Percentiles rank a stretch among this genome's conserved stretches.
Evolutionary conservation across 2,329 filamentous ascomycete genomes (phyloP).

Genomic region (Diplodia sapinea): DNA sequence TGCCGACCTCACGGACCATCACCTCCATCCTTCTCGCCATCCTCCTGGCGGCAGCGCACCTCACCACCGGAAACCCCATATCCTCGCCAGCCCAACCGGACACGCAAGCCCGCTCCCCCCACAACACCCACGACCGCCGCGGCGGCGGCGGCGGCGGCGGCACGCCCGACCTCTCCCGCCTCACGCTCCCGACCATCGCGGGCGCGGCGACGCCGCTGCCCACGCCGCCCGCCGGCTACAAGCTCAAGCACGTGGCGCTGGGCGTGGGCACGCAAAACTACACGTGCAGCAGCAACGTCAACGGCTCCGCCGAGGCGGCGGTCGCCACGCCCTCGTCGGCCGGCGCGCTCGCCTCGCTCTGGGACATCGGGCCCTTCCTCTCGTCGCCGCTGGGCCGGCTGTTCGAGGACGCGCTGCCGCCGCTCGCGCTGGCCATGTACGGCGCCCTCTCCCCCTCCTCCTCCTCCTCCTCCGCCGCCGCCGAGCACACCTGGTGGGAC

Average conservation of each 20-base stretch:
- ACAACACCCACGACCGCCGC: neutral
- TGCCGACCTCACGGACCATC: neutral
- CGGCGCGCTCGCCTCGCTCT: constrained; percentile 35
- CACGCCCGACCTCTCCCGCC: constrained; percentile 6
- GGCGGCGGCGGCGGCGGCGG: too few relatives aligned
- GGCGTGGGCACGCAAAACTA: constrained; percentile 58
- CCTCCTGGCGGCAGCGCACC: constrained; percentile 11
- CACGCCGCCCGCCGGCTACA: constrained; percentile 38
- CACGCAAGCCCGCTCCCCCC: neutral
- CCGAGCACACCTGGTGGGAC: neutral
- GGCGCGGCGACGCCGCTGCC: constrained; percentile 47
- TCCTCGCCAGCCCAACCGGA: neutral
- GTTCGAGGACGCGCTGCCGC: constrained; percentile 14
- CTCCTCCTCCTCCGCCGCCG: too few relatives aligned
- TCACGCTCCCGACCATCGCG: constrained; percentile 40
- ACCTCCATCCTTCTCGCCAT: constrained; percentile 9
- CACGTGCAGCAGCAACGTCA: constrained; percentile 15
- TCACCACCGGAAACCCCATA: constrained; percentile 3
- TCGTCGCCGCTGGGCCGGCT: constrained; percentile 10
- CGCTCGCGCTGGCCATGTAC: constrained; percentile 24
- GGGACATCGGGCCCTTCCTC: constrained; percentile 32
- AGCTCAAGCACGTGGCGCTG: constrained; percentile 53
- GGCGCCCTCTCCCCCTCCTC: neutral
- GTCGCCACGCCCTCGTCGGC: constrained; percentile 35
- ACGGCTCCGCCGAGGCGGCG: constrained; percentile 24